Conservation (phyloP, 2,329 filamentous ascomycete species). For the Aspergillus bombycis region DNA sequence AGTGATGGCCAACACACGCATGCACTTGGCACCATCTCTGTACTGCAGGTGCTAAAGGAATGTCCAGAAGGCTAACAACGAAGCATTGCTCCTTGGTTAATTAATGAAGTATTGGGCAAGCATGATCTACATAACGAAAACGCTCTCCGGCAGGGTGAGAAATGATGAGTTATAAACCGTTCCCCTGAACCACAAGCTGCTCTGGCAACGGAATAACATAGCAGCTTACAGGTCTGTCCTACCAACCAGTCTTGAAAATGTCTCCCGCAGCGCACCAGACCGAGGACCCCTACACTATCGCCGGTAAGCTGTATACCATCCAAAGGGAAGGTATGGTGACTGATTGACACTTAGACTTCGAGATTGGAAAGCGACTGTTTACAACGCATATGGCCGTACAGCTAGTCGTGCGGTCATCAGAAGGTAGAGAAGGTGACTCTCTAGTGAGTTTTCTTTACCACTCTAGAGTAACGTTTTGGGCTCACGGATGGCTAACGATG, state of each 20-base stretch:
- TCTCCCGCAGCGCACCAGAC: background rate
- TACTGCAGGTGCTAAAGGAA: background rate
- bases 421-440: background rate
- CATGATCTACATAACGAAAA: background rate
- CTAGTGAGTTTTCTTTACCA: background rate
- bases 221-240: background rate
- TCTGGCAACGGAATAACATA: background rate
- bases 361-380: background rate
- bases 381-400: background rate
- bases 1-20: background rate
- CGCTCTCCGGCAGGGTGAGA: background rate
- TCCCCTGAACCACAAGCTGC: background rate
- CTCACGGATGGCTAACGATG: background rate
- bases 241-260: background rate
- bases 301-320: background rate
- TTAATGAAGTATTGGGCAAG: background rate
- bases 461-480: background rate
- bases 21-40: background rate
- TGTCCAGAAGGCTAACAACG: background rate
- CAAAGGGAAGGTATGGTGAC: background rate
- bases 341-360: background rate
- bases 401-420: background rate
- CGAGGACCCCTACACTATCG: background rate
- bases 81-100: background rate
- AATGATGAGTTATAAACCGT: background rate